A percentile compares a stretch with the other conserved stretches of the same genome.
Evolutionary conservation across 257 asterid genomes (phyloP).

Genomic region (Perilla frutescens): DNA sequence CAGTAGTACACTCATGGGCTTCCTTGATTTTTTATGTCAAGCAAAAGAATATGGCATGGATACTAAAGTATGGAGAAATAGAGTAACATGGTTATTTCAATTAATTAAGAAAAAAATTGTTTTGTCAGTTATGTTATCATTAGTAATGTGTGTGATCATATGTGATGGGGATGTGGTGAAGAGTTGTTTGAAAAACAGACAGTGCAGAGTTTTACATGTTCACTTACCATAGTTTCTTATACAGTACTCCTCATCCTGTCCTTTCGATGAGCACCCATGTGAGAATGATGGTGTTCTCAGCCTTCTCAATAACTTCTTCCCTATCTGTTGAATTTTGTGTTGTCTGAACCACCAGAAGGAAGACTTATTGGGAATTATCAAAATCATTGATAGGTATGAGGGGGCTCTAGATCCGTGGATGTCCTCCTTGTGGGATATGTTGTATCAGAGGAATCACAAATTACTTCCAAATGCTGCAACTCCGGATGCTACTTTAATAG

Average conservation of each 20-base stretch:
- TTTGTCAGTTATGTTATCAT: constrained; percentile 12
- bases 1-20: constrained; percentile 5
- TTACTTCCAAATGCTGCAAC: constrained; percentile 67
- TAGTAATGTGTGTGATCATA: background rate
- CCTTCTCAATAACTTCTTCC: constrained; percentile 18
- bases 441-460: constrained; percentile 55
- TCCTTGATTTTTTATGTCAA: background rate
- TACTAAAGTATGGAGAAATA: background rate
- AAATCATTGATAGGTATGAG: constrained; percentile 71
- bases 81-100: background rate
- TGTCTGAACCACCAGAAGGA: constrained; percentile 17
- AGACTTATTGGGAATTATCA: constrained; percentile 23
- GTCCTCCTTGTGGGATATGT: constrained; percentile 74
- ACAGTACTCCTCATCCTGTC: background rate
- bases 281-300: constrained; percentile 10
- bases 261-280: constrained; percentile 8
- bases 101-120: background rate
- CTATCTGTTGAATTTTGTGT: background rate
- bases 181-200: background rate
- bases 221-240: background rate
- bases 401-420: constrained; percentile 97
- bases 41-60: background rate
- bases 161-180: constrained; percentile 2
- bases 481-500: constrained; percentile 54
- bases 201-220: constrained; percentile 13